phyloP scores from a whole-genome alignment of 2,329 filamentous ascomycete species.

The Cladosporium sp. region DNA sequence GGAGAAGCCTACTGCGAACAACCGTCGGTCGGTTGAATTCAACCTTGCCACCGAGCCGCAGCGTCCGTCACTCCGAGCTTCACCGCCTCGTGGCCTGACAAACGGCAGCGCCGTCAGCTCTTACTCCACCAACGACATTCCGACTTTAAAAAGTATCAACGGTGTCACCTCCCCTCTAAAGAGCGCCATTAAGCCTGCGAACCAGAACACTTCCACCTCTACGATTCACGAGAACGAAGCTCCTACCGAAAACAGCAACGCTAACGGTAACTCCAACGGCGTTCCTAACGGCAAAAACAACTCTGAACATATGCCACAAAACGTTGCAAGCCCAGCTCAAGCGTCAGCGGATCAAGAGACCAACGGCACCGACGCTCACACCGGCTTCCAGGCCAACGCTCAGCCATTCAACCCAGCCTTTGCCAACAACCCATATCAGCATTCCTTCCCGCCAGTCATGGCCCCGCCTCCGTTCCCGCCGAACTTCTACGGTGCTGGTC shows the following conservation, averaged over 20 bases:
- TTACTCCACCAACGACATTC: constrained; percentile 84
- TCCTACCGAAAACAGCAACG: constrained; percentile 56
- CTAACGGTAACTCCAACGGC: constrained; percentile 50
- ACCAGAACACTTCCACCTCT: constrained; percentile 34
- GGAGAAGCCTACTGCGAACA: constrained; percentile 36
- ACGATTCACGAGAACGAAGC: constrained; percentile 71
- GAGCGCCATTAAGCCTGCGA: constrained; percentile 18
- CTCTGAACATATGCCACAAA: constrained; percentile 42
- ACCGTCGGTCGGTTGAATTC: constrained; percentile 46
- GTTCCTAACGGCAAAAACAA: neutral
- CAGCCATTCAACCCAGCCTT: constrained; percentile 64
- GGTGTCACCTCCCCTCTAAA: constrained; percentile 25
- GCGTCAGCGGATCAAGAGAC: constrained; percentile 42
- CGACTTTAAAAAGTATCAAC: constrained; percentile 70
- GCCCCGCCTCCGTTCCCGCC: constrained; percentile 9
- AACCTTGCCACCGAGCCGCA: constrained; percentile 41
- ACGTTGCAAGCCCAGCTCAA: constrained; percentile 51
- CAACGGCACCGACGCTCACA: constrained; percentile 53
- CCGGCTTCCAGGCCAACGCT: constrained; percentile 73
- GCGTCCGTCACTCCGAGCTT: constrained; percentile 48
- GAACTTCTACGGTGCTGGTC: constrained; percentile 2
- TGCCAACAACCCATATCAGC: constrained; percentile 29
- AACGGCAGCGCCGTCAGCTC: constrained; percentile 69
- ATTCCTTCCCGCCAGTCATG: constrained; percentile 13
- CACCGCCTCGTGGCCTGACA: constrained; percentile 52